phyloP scores from a whole-genome alignment of 768 basidiomycete species.

The Russula earlei region DNA sequence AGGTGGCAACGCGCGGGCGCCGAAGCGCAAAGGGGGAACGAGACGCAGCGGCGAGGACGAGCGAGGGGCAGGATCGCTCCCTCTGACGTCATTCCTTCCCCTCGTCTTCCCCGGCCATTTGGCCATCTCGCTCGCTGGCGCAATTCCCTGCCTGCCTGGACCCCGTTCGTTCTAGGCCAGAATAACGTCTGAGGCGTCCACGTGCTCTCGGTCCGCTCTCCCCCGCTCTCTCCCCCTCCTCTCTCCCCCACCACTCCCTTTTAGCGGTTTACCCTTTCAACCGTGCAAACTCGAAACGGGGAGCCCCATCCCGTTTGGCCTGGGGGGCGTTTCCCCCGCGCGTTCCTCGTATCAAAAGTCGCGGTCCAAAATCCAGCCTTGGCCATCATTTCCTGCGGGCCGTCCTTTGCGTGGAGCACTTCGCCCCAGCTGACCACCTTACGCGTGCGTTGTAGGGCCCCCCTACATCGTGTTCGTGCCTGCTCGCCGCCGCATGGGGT shows the following conservation, averaged over 20 bases:
- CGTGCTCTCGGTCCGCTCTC: background rate
- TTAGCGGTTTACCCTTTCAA: too few relatives aligned
- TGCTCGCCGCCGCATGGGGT: constrained; percentile 1
- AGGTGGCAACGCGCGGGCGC: background rate
- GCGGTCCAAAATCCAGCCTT: too few relatives aligned
- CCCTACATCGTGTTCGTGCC: constrained; percentile 6
- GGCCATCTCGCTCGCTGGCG: background rate
- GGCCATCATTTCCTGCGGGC: too few relatives aligned
- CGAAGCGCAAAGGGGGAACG: background rate
- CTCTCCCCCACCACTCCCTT: too few relatives aligned
- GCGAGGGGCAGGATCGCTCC: background rate
- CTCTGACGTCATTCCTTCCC: constrained; percentile 1
- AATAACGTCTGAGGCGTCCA: constrained; percentile 3
- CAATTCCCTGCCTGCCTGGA: too few relatives aligned
- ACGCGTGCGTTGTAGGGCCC: background rate
- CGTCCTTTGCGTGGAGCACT: background rate
- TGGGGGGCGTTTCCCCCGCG: too few relatives aligned
- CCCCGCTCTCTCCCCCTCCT: background rate
- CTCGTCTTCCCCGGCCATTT: background rate
- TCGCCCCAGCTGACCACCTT: too few relatives aligned
- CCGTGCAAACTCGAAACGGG: too few relatives aligned
- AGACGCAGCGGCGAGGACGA: background rate
- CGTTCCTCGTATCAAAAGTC: background rate
- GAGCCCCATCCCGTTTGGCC: too few relatives aligned
- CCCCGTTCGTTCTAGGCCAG: background rate